Base-by-base conservation (phyloP, 352 stramenopile species). In the Albugo laibachii region DNA sequence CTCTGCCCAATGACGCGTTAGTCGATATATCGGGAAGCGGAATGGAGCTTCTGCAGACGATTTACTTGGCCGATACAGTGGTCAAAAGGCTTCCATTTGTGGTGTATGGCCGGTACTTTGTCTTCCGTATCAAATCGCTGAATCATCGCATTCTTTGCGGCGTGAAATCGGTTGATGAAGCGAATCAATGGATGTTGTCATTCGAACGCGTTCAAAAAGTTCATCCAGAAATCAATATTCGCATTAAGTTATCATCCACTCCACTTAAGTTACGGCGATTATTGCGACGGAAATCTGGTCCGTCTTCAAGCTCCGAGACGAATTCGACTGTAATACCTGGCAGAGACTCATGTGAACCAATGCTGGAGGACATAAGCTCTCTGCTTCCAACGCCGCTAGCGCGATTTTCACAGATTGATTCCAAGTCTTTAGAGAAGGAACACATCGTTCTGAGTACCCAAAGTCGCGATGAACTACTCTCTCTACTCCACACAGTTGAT, bases 51-150 rank as follows among this genome's bases (percentile, higher is more conserved):
- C 8, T 24, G 16, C 16, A 24, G 8, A 24, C 38, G 19, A 43
- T 43, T 24, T 19, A 3, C 8, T 43, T 24, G 38, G 19, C 38
- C 16, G 19, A 19, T 24, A 43, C 19, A 8, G 19, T 19, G 3
- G 16, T 43, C 38, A 67, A 67, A 47, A 58, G 55, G 47, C 37
- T 85, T 49, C 55, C 72, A 1, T 81, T 82, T 55, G 61, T 64
- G 8, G 40, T 72, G 0, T 62, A 61, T 0, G 64, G 67, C 1
- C 57, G 62, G 3, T 61, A 65, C 21, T 50, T 79, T 41, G 72
- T 62, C 11, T 85, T 85, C 52, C 72, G 75, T 54, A 55, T 81
- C 20, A 63, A 54, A 24, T 53, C 49, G 35, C 49, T 49, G 12
- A 41, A 50, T 27, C 54, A 37, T 11, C 66, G 57, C 20, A 31